Conservation (phyloP, 2,329 filamentous ascomycete species). For the Cladosporium sp. region DNA sequence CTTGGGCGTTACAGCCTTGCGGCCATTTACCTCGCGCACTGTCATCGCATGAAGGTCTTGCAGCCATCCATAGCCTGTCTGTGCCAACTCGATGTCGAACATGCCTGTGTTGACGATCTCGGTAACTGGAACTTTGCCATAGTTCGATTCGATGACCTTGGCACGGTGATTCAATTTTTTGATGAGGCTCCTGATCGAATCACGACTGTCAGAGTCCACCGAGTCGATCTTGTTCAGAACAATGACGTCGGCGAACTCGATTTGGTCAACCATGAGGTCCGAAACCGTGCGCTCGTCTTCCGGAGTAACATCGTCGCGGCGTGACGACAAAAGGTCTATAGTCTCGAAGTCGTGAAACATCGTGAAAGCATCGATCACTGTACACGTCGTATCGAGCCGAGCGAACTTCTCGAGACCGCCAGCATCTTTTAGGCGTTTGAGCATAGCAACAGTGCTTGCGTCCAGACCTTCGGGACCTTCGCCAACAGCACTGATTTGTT, state of each 20-base stretch:
- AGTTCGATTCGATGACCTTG: slow-evolving; percentile 58
- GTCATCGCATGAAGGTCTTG: slow-evolving; percentile 67
- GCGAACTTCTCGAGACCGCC: slow-evolving; percentile 65
- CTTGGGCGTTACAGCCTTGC: slow-evolving; percentile 58
- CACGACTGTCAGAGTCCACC: slow-evolving; percentile 44
- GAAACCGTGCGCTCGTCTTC: slow-evolving; percentile 72
- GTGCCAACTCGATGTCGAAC: slow-evolving; percentile 62
- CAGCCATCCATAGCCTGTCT: slow-evolving; percentile 65
- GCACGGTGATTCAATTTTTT: slow-evolving; percentile 62
- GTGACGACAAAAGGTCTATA: slow-evolving; percentile 60
- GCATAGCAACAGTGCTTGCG: slow-evolving; percentile 21
- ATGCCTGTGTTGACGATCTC: slow-evolving; percentile 62
- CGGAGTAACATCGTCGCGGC: slow-evolving; percentile 55
- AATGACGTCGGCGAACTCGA: slow-evolving; percentile 72
- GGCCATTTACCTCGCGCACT: slow-evolving; percentile 52
- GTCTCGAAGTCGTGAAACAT: slow-evolving; percentile 71
- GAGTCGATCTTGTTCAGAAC: slow-evolving; percentile 67
- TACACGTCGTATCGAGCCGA: slow-evolving; percentile 66
- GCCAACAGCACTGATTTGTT: slow-evolving; percentile 30
- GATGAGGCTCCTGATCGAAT: slow-evolving; percentile 23
- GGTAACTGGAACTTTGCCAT: slow-evolving; percentile 56
- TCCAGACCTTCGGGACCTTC: slow-evolving; percentile 21
- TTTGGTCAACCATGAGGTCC: slow-evolving; percentile 72
- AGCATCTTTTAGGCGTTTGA: slow-evolving; percentile 37
- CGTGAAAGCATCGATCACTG: slow-evolving; percentile 69